Base-by-base conservation (phyloP, 2,329 filamentous ascomycete genomes). In the Penicillium sumatraense region DNA sequence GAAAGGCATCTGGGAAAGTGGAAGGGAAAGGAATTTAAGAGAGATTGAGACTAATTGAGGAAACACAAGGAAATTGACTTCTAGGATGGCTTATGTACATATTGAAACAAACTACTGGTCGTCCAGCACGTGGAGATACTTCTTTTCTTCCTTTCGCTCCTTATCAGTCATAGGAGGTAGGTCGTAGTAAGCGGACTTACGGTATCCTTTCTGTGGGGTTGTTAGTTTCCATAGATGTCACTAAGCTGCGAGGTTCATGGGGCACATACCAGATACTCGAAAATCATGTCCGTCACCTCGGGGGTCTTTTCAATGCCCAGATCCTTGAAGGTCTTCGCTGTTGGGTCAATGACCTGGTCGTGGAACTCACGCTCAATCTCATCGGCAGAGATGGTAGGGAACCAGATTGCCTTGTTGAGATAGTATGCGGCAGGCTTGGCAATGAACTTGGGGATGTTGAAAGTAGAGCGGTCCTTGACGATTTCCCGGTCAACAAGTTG, bases 301-400 rank as follows among this genome's bases (percentile, higher is more conserved):
- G 86, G 89, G 26, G 93, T 91, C 77, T 66, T 62, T 16, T 92
- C 89, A 62, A 99, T 96, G 58, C 86, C 90, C 44, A 99, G 83
- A 71, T 98, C 93, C 77, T 90, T 90, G 80, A 98, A 96, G 1
- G 95, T 98, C 85, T 97, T 98, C 62, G 95, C 95, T 29, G 82
- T 86, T 56, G 87, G 86, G 75, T 99, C 95, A 70, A 99, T 96
- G 65, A 86, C 80, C 76, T 99, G 95, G 76, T 99, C 90, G 67
- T 96, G 86, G 76, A 93, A 96, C 75, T 99, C 93, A 60, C 89
- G 84, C 81, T 97, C 92, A 11, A 99, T 83, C 74, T 96, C 87
- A 69, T 98, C 93, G 35, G 86, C 86, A 29, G 90, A 93, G 59
- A 89, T 81, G 44, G 89, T 86, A 41, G 88, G 89, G 91, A 91